Evolutionary conservation across 257 asterid species (phyloP).

Genomic region (Cruciata laevipes): DNA sequence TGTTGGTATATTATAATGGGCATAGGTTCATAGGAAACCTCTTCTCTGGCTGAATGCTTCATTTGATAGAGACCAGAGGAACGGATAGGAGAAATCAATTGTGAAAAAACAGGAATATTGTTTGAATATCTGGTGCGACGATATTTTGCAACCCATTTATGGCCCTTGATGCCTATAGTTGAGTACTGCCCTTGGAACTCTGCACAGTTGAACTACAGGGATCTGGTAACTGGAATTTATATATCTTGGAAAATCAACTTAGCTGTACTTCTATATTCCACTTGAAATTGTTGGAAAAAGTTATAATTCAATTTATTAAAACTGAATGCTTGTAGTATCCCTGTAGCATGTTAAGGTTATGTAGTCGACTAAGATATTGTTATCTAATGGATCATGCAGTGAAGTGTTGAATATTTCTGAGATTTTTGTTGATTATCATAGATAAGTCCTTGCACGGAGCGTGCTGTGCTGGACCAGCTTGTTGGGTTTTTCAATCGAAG

Average conservation of each 20-base stretch:
- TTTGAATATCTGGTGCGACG: neutral
- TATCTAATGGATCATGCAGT: neutral
- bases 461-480: constrained; percentile 90
- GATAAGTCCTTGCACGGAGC: constrained; percentile 94
- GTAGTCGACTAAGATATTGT: neutral
- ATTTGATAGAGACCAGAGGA: neutral
- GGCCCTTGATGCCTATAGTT: neutral
- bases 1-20: neutral
- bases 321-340: neutral
- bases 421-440: constrained; percentile 12
- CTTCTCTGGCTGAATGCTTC: neutral
- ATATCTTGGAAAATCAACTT: neutral
- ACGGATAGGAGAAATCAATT: neutral
- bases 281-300: neutral
- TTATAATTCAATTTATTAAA: neutral
- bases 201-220: neutral
- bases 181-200: neutral
- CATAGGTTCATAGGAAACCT: neutral
- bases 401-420: neutral
- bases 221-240: neutral
- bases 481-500: constrained; percentile 60
- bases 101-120: neutral
- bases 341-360: neutral
- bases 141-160: neutral
- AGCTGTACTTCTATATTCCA: neutral